These are phyloP conservation scores for Arachis hypogaea DNA, from an alignment of 306 rosid genomes.

Conservation along the genomic window DNA sequence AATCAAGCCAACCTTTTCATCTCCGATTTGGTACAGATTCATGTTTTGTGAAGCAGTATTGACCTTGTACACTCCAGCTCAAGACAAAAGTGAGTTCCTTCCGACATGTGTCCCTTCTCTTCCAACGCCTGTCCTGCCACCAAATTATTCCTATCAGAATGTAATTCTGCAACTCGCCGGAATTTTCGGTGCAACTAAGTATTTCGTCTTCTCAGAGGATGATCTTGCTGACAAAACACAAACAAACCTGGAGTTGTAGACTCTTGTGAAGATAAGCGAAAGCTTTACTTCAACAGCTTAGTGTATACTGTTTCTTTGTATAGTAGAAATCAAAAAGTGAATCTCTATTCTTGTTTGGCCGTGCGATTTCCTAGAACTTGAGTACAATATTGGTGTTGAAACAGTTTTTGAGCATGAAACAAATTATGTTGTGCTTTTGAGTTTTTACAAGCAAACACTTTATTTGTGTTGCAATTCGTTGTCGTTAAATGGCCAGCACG, in stretches of 20 bases:
- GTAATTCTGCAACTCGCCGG: conserved; percentile 60
- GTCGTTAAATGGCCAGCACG: no score
- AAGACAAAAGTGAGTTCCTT: conserved; percentile 59
- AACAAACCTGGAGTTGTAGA: conserved; percentile 12
- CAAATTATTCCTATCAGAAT: conserved; percentile 44
- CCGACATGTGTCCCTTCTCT: conserved; percentile 79
- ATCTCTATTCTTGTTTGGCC: conserved; percentile 18
- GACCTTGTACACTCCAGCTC: conserved; percentile 61
- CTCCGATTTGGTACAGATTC: conserved; percentile 61
- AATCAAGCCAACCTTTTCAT: not conserved
- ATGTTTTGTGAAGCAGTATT: conserved; percentile 72
- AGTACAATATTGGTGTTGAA: conserved; percentile 16
- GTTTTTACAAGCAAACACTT: conserved; percentile 10
- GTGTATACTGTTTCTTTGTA: conserved; percentile 39
- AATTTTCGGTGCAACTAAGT: conserved; percentile 61
- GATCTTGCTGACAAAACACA: conserved; percentile 45
- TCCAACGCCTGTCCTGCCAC: conserved; percentile 54
- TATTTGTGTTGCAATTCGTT: conserved; percentile 23
- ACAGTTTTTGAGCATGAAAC: not conserved
- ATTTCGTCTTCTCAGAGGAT: conserved; percentile 61
- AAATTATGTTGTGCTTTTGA: not conserved
- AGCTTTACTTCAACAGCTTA: conserved; percentile 31
- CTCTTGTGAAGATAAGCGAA: conserved; percentile 28
- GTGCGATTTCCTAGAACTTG: conserved; percentile 29
- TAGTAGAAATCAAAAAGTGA: conserved; percentile 42